Conservation (phyloP, 129 eudicot genomes). For the Logfia minima region DNA sequence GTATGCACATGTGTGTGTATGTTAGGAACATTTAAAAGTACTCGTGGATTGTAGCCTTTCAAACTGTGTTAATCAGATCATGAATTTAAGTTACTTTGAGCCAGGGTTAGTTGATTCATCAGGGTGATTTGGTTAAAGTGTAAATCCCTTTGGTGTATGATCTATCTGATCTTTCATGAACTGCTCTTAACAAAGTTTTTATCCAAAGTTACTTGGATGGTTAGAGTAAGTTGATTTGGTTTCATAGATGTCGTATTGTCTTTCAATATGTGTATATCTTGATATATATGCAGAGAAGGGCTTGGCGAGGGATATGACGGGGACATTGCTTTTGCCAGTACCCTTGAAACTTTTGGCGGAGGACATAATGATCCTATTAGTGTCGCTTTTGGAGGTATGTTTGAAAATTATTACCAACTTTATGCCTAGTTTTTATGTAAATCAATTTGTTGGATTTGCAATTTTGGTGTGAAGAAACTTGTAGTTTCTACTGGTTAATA, state of each 20-base stretch:
- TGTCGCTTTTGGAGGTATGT: constrained; percentile 97
- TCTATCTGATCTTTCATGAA: background rate
- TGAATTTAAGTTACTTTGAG: background rate
- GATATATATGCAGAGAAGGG: constrained; percentile 78
- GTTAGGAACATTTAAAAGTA: background rate
- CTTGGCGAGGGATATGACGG: constrained; percentile 99
- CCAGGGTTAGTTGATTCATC: background rate
- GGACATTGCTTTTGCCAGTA: constrained; percentile 97
- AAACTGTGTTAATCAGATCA: background rate
- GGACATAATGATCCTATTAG: constrained; percentile 99
- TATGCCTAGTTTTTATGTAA: constrained; percentile 1
- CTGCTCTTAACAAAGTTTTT: background rate
- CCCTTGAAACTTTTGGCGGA: constrained; percentile 95
- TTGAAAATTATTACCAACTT: background rate
- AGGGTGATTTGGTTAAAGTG: background rate
- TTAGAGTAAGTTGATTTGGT: background rate
- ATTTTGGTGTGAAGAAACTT: background rate
- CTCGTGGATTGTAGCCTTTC: background rate
- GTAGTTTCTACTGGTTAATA: background rate
- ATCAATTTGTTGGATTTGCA: constrained; percentile 1
- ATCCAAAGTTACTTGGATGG: constrained; percentile 6
- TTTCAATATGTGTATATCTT: constrained; percentile 5
- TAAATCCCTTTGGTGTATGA: background rate
- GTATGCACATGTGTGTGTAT: background rate
- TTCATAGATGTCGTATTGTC: background rate